Base-by-base conservation (phyloP, 306 rosid species). In the Oemleria cerasiformis region DNA sequence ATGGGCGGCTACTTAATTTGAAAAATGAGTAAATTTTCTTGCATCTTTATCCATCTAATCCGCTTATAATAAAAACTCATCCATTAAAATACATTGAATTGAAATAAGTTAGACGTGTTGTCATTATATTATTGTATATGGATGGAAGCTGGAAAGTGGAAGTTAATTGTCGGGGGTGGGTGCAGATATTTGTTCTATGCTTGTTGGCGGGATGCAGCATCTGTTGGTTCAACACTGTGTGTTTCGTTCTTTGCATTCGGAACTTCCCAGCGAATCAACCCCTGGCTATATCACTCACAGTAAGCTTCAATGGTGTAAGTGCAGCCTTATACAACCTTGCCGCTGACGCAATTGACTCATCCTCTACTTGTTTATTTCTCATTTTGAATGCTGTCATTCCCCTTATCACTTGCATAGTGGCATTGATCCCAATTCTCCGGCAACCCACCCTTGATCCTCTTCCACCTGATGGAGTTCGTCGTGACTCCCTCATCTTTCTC, bases 161-260 rank as follows among this genome's bases (percentile, higher is more conserved):
- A 25, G 30, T 25, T 25, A 2, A 25, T 25, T 25, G 30, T 70
- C 10, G 7, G 55, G 65, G 41, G 15, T 16, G 45, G 9, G 16
- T 47, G 47, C 84, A 93, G 99, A 92, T 91, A 45, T 91, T 95
- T 82, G 72, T 89, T 49, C 85, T 95, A 7, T 85, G 92, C 67
- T 77, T 91, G 78, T 71, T 89, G 57, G 88, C 96, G 49, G 96
- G 99, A 30, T 89, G 96, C 54, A 89, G 96, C 91, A 94, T 94
- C 43, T 94, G 99, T 75, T 94, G 99, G 99, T 91, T 94, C 96
- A 91, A 94, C 88, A 91, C 99, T 7, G 96, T 94, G 1, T 94
- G 99, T 50, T 94, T 91, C 68, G 92, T 94, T 75, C 91, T 94
- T 30, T 94, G 99, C 91, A 88, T 89, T 15, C 84, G 73, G 80